These are phyloP conservation scores for Boletus rubropictus DNA, from an alignment of 768 basidiomycete species.

Conservation along the genomic window DNA sequence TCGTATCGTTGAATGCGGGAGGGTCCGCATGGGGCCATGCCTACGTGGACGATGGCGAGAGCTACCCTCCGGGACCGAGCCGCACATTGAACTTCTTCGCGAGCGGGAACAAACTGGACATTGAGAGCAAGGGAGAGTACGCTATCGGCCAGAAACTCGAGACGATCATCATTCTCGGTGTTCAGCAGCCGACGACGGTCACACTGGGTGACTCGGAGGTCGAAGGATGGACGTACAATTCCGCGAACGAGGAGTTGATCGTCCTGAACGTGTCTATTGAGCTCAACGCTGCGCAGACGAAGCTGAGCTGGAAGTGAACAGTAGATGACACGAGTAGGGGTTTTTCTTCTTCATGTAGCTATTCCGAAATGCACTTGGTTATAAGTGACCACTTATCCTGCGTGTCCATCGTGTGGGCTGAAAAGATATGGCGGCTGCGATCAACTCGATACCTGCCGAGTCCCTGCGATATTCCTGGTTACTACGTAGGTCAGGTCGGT, in stretches of 20 bases:
- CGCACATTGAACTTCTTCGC: constrained; percentile 43
- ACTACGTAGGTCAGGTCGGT: too few relatives aligned
- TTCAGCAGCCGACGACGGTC: constrained; percentile 38
- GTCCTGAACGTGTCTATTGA: constrained; percentile 34
- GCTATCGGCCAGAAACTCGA: constrained; percentile 41
- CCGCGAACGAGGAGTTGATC: constrained; percentile 38
- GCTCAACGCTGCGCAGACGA: constrained; percentile 36
- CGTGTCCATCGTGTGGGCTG: too few relatives aligned
- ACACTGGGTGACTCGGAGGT: constrained; percentile 34
- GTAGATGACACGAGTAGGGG: background rate
- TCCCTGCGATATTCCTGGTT: too few relatives aligned
- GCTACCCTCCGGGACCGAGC: constrained; percentile 50
- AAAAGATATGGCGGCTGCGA: too few relatives aligned
- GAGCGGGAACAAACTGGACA: constrained; percentile 29
- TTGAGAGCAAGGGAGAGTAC: constrained; percentile 31
- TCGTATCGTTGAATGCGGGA: constrained; percentile 47
- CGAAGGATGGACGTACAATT: constrained; percentile 37
- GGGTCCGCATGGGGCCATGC: constrained; percentile 54
- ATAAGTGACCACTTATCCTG: too few relatives aligned
- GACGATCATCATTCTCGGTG: constrained; percentile 55
- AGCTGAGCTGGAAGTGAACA: constrained; percentile 32
- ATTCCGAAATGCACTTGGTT: background rate
- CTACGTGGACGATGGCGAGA: constrained; percentile 68
- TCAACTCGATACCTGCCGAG: too few relatives aligned
- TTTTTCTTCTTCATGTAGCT: background rate